Evolutionary conservation across 495 filamentous ascomycete genomes (phyloP).

Genomic region (Aspergillus indologenus): DNA sequence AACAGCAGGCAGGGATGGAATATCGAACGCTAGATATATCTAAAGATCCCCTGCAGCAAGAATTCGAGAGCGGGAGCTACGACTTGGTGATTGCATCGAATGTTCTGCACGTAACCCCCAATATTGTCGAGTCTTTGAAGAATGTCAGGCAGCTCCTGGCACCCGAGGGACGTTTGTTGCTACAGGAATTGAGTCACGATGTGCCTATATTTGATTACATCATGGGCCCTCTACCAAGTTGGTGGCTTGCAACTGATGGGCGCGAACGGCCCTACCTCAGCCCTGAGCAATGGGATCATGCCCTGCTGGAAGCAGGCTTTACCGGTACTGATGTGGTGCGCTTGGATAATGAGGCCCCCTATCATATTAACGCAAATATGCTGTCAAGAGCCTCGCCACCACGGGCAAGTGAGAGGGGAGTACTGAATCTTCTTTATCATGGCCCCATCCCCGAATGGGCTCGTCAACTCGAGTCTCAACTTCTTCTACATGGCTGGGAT

Average conservation of each 20-base stretch:
- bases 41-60: slow-evolving; percentile 11
- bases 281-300: slow-evolving; percentile 27
- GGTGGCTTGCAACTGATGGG: slow-evolving; percentile 36
- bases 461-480: not conserved
- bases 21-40: slow-evolving; percentile 25
- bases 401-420: too few species aligned
- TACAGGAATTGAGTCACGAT: slow-evolving; percentile 23
- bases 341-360: not conserved
- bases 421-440: not conserved
- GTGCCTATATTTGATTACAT: slow-evolving; percentile 8
- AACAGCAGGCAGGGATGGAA: not conserved
- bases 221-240: slow-evolving; percentile 26
- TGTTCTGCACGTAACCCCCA: slow-evolving; percentile 17
- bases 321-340: slow-evolving; percentile 22
- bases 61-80: slow-evolving; percentile 19
- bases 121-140: not conserved
- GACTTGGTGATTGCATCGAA: slow-evolving; percentile 24
- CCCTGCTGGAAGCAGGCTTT: slow-evolving; percentile 31
- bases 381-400: not conserved
- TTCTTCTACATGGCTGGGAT: not conserved
- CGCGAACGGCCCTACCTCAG: slow-evolving; percentile 25
- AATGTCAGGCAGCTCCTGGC: slow-evolving; percentile 7
- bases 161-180: slow-evolving; percentile 26
- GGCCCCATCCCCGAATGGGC: not conserved
- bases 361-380: not conserved